Conservation (phyloP, 2,329 filamentous ascomycete species). For the Penicillium brevicompactum region DNA sequence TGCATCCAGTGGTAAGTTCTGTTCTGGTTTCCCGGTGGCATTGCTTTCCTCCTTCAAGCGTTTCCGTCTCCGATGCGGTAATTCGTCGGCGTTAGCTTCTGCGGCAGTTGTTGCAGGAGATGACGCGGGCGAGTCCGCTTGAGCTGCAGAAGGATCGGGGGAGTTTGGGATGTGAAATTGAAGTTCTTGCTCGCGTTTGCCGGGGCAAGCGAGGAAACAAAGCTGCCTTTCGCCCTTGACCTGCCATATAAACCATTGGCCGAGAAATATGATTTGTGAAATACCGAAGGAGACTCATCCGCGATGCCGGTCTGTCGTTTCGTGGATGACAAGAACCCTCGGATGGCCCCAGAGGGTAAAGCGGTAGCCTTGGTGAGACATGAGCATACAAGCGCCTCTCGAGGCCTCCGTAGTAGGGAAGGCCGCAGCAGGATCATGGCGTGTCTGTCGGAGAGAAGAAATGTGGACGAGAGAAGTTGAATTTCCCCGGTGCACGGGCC, state of each 20-base stretch:
- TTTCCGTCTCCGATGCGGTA: conserved; percentile 48
- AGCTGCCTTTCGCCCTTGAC: conserved; percentile 20
- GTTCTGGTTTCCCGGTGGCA: conserved; percentile 27
- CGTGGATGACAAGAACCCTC: conserved; percentile 36
- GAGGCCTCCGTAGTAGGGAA: conserved; percentile 34
- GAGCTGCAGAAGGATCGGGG: conserved; percentile 17
- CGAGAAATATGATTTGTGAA: conserved; percentile 46
- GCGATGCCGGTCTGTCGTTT: conserved; percentile 32
- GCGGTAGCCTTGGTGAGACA: conserved; percentile 31
- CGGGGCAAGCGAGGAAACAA: conserved; percentile 32
- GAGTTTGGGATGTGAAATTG: conserved; percentile 5
- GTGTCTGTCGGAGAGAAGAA: conserved; percentile 19
- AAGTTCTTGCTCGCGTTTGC: conserved; percentile 18
- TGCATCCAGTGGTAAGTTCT: conserved; percentile 58
- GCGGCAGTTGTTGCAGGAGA: conserved; percentile 19
- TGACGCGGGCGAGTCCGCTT: conserved; percentile 14
- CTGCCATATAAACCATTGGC: conserved; percentile 31
- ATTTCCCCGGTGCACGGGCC: conserved; percentile 35
- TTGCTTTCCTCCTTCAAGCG: conserved; percentile 39
- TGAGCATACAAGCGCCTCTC: conserved; percentile 36
- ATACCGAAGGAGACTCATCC: conserved; percentile 25
- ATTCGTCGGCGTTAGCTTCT: conserved; percentile 30
- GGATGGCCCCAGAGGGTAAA: conserved; percentile 22
- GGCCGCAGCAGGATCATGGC: conserved; percentile 43
- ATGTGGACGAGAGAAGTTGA: conserved; percentile 25